A percentile compares a stretch with the other conserved stretches of the same genome.
These are phyloP conservation scores for Blastomyces silverae DNA, from an alignment of 2,329 filamentous ascomycete genomes.

Conservation along the genomic window DNA sequence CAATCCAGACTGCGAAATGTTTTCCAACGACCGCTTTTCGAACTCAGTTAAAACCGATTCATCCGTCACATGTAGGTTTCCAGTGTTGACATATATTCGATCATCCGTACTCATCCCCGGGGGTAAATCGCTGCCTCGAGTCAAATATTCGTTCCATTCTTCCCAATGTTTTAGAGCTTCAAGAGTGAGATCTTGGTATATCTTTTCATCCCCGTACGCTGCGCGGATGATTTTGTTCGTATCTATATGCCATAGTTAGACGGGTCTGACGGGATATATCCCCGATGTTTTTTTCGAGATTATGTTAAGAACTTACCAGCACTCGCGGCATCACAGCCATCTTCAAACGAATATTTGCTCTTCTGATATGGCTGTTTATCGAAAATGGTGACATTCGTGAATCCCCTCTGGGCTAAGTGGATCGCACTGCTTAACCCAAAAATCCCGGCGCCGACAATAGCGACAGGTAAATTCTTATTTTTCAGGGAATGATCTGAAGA, in stretches of 20 bases:
- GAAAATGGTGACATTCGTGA: conserved; percentile 44
- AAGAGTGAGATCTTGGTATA: conserved; percentile 44
- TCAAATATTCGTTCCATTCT: conserved; percentile 42
- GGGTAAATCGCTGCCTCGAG: conserved; percentile 25
- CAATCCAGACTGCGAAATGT: conserved; percentile 34
- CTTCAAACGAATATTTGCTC: conserved; percentile 37
- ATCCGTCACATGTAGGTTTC: conserved; percentile 21
- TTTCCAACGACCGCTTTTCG: conserved; percentile 35
- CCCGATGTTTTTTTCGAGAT: neutral
- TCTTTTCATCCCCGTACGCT: conserved; percentile 40
- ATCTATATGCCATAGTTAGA: neutral
- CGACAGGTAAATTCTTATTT: conserved; percentile 26
- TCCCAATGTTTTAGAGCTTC: conserved; percentile 42
- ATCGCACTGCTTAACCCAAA: conserved; percentile 43
- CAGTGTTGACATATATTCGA: conserved; percentile 34
- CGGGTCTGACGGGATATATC: neutral
- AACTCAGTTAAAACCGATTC: conserved; percentile 24
- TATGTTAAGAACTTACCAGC: conserved; percentile 29
- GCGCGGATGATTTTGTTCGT: conserved; percentile 43
- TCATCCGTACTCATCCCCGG: conserved; percentile 33
- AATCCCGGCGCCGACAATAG: conserved; percentile 41
- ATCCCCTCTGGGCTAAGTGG: conserved; percentile 42
- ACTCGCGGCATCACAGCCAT: conserved; percentile 42
- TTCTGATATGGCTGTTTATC: conserved; percentile 44
- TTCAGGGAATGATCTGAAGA: neutral